A percentile compares a stretch with the other conserved stretches of the same genome.
These are phyloP conservation scores for Ogataea methylovora DNA, from an alignment of 805 yeast species.

Conservation along the genomic window DNA sequence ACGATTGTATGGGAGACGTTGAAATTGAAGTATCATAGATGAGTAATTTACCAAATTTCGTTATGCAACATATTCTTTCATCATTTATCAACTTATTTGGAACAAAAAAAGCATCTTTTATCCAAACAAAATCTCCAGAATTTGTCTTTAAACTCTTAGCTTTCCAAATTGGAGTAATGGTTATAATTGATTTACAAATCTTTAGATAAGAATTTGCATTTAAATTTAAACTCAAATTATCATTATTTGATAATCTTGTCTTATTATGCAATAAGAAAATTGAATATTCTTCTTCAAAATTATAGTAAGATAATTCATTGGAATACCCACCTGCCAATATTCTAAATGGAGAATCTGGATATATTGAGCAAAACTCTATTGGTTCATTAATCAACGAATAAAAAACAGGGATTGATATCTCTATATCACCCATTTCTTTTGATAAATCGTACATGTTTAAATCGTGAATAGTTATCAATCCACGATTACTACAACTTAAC, in stretches of 20 bases:
- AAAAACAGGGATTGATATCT: conserved; percentile 7
- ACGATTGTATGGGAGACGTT: conserved; percentile 12
- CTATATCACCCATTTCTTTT: no score
- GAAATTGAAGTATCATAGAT: conserved; percentile 18
- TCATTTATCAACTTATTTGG: conserved; percentile 3
- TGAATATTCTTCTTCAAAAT: conserved; percentile 7
- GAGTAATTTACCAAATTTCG: conserved; percentile 19
- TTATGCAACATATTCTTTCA: conserved; percentile 5
- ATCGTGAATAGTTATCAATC: conserved; percentile 14
- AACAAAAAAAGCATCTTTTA: conserved; percentile 16
- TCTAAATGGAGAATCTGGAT: conserved; percentile 9
- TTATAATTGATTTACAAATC: conserved; percentile 12
- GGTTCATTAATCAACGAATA: conserved; percentile 15
- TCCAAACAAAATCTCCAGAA: conserved; percentile 19
- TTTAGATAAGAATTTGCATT: conserved; percentile 4
- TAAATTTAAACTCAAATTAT: background rate
- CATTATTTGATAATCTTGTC: background rate
- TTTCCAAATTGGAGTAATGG: conserved; percentile 15
- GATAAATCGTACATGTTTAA: conserved; percentile 6
- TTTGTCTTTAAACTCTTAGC: conserved; percentile 7
- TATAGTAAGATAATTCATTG: conserved; percentile 14
- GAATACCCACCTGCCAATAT: conserved; percentile 15
- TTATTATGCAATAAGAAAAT: no score
- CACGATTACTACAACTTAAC: conserved; percentile 17
- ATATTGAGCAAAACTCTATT: conserved; percentile 12